Evolutionary conservation across 2,329 filamentous ascomycete species (phyloP).

Genomic region (Ascochyta fabae): DNA sequence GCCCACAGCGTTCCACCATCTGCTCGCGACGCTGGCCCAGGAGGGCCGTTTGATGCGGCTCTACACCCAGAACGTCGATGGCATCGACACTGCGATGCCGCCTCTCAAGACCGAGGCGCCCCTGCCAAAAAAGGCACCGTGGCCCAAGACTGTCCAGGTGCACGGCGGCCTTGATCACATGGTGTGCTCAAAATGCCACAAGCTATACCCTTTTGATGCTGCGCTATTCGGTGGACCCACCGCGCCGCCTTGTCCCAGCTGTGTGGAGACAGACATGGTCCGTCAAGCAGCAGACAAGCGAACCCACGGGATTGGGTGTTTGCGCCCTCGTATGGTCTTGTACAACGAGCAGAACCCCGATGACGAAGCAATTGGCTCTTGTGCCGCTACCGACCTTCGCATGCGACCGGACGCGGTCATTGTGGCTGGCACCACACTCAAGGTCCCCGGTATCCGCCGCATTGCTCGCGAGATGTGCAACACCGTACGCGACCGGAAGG

Average conservation of each 20-base stretch:
- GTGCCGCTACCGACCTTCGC: constrained; percentile 84
- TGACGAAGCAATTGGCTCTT: constrained; percentile 91
- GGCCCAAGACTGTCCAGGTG: constrained; percentile 91
- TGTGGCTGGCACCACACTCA: constrained; percentile 93
- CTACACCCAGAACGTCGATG: constrained; percentile 97
- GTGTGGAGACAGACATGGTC: constrained; percentile 75
- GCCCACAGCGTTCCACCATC: constrained; percentile 90
- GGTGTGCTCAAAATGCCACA: constrained; percentile 92
- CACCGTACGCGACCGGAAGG: constrained; percentile 79
- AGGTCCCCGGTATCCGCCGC: constrained; percentile 89
- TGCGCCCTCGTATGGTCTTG: constrained; percentile 91
- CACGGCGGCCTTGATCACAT: constrained; percentile 95
- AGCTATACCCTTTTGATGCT: constrained; percentile 76
- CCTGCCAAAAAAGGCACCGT: constrained; percentile 82
- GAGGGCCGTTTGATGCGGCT: constrained; percentile 87
- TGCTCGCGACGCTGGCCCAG: constrained; percentile 86
- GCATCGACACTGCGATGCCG: constrained; percentile 83
- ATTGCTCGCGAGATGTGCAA: constrained; percentile 91
- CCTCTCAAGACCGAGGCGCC: constrained; percentile 83
- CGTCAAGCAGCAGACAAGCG: constrained; percentile 84
- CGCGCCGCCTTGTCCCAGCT: constrained; percentile 79
- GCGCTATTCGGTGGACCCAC: constrained; percentile 83
- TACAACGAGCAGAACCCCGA: constrained; percentile 99
- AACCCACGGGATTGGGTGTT: constrained; percentile 88
- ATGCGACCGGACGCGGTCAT: constrained; percentile 88